Percentiles rank a stretch among this genome's conserved stretches.
Evolutionary conservation across 2,329 filamentous ascomycete genomes (phyloP).

Genomic region (Exophiala spinifera): DNA sequence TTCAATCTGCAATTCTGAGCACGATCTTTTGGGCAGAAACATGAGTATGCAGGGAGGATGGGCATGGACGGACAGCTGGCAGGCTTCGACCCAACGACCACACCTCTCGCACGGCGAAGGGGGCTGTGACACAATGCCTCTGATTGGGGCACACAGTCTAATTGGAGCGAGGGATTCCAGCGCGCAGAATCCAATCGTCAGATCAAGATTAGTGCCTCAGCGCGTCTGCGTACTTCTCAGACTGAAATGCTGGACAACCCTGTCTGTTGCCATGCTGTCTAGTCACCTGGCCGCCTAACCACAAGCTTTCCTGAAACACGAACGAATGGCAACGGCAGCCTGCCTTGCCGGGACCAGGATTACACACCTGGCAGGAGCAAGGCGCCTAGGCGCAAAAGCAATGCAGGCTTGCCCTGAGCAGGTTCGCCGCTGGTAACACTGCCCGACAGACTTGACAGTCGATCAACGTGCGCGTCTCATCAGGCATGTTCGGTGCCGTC

Average conservation of each 20-base stretch:
- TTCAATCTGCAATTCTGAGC: constrained; percentile 16
- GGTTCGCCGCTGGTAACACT: constrained; percentile 20
- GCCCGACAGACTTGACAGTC: constrained; percentile 18
- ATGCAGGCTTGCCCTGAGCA: constrained; percentile 15
- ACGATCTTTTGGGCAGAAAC: constrained; percentile 2
- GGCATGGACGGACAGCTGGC: constrained; percentile 13
- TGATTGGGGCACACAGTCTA: constrained; percentile 5
- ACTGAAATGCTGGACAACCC: constrained; percentile 14
- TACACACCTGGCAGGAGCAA: constrained; percentile 16
- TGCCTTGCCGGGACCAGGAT: constrained; percentile 7
- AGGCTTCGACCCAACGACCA: constrained; percentile 13
- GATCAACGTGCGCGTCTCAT: constrained; percentile 21
- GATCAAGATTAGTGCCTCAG: constrained; percentile 13
- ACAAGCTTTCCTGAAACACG: constrained; percentile 18
- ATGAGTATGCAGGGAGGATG: constrained; percentile 2
- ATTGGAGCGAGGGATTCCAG: constrained; percentile 6
- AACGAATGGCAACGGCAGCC: constrained; percentile 15
- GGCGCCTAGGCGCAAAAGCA: constrained; percentile 21
- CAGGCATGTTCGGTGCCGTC: constrained; percentile 18
- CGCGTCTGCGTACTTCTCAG: constrained; percentile 20
- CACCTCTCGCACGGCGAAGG: constrained; percentile 8
- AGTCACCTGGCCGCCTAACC: constrained; percentile 9
- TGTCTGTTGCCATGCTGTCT: constrained; percentile 13
- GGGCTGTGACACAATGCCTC: constrained; percentile 6
- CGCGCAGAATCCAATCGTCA: constrained; percentile 14